phyloP scores from a whole-genome alignment of 352 stramenopile species.

The Pythium sp. region DNA sequence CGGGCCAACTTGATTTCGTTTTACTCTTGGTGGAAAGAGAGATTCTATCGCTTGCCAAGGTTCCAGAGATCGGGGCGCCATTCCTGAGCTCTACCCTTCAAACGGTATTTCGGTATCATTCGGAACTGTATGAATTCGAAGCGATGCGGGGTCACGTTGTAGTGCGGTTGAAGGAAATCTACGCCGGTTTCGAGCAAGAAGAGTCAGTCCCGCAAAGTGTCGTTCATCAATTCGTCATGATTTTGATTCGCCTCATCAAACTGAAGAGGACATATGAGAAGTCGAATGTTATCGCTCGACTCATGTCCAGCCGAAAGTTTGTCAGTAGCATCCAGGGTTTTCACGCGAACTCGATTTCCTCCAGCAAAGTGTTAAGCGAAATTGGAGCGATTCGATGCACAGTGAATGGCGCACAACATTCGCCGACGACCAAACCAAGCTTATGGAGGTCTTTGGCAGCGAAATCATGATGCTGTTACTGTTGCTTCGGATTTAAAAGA shows the following conservation, averaged over 20 bases:
- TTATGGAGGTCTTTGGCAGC: not conserved
- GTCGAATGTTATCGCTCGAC: not conserved
- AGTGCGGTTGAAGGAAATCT: not conserved
- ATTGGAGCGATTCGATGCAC: too few species aligned
- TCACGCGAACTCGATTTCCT: conserved; percentile 10
- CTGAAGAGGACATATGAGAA: too few species aligned
- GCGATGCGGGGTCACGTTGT: not conserved
- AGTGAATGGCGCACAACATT: not conserved
- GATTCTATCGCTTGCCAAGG: not conserved
- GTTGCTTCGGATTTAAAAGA: not conserved
- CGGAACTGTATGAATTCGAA: conserved; percentile 4
- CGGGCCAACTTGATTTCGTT: not conserved
- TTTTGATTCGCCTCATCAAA: conserved; percentile 2
- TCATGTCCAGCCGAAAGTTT: not conserved
- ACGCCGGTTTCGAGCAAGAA: not conserved
- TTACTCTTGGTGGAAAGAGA: not conserved
- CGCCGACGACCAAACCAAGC: not conserved
- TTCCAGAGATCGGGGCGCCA: not conserved
- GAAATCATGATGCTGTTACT: too few species aligned
- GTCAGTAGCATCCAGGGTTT: conserved; percentile 5
- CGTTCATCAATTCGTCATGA: conserved; percentile 1
- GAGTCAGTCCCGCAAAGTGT: not conserved
- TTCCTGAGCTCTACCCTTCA: not conserved
- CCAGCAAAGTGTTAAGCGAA: not conserved
- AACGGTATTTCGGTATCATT: not conserved